Base-by-base conservation (phyloP, 2,329 filamentous ascomycete species). In the Fusarium papillatum region DNA sequence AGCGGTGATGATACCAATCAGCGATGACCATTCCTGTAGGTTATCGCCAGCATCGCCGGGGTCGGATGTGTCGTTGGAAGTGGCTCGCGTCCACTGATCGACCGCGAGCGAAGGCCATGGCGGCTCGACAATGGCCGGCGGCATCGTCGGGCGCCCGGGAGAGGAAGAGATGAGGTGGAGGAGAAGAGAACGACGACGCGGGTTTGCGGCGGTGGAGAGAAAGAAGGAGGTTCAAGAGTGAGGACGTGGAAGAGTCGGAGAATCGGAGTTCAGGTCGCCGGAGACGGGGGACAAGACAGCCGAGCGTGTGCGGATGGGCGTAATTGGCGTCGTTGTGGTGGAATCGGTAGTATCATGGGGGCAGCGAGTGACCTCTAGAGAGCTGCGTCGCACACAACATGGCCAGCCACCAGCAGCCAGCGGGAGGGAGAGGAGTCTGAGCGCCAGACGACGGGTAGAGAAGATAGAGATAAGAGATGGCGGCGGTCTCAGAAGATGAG, bases 1-100 rank as follows among this genome's bases (percentile, higher is more conserved):
- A 63, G 97, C 96, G 4, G 96, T 98, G 66, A 96, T 85, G 80
- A 99, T 98, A 79, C 97, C 97, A 81, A 99, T 98, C 66, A 98
- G 88, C 31, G 95, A 97, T 59, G 95, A 98, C 96, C 96, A 98
- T 83, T 93, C 87, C 76, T 90, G 88, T 29, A 93, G 83, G 11
- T 88, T 86, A 65, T 89, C 86, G 59, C 86, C 87, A 38, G 84
- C 82, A 41, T 86, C 81, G 66, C 79, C 80, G 39, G 79, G 72
- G 69, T 77, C 68, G 31, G 75, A 72, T n/a, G 69, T 59, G 46
- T 76, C 57, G 38, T 67, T 71, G 22, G 69, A 65, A 62, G 69
- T 50, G 26, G 43, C 73, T 63, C 60, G 72, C 64, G 70, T 63
- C 78, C 71, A 80, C 53, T 62, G 34, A 53, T 73, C 59, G 41